Evolutionary conservation across 106 monocot genomes (phyloP), one percentile per base, ranked within the genome.

Genomic region (Dioscorea dumetorum): DNA sequence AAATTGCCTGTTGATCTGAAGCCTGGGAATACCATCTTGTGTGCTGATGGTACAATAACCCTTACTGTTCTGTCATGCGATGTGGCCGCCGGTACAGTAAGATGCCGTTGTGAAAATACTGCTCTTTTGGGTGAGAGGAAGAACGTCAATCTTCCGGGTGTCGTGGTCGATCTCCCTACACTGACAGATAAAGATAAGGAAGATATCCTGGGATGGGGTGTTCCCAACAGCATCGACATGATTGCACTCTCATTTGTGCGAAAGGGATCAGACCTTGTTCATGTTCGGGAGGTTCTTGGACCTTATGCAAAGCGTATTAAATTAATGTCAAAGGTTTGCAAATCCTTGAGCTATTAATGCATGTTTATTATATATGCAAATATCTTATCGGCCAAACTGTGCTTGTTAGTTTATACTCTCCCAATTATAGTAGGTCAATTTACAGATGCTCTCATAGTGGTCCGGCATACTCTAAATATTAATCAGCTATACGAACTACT

Each of bases 211-310:
- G 74, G 67, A 64, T 90, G 94, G 94, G 94, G 94, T 58, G 87
- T 94, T 24, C 89, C 89, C 8, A 94, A 94, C 68, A 79, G 78
- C 9, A 94, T 94, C 24, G 87, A 94, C 69, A 89, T 94, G 70
- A 94, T 94, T 72, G 94, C 94, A 2, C 70, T 94, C 22, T 94
- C 94, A 0, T 94, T 94, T 73, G 94, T 94, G 18, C 83, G 94
- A 10, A 94, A 94, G 60, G 94, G 94, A 0, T 94, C 90, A 60
- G 94, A 94, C 73, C 85, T 94, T 51, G 94, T 90, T 50, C 72
- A 76, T 78, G 94, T 94, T 8, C 73, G 94, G 1, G 60, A 74
- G 66, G 82, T 94, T 67, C 94, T 94, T 67, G 94, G 94, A 16
- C 74, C 77, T 19, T 70, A 90, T 69, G 77, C 87, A 24, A 94